Evolutionary conservation across 106 monocot species (phyloP).

Genomic region (Platanthera zijinensis): DNA sequence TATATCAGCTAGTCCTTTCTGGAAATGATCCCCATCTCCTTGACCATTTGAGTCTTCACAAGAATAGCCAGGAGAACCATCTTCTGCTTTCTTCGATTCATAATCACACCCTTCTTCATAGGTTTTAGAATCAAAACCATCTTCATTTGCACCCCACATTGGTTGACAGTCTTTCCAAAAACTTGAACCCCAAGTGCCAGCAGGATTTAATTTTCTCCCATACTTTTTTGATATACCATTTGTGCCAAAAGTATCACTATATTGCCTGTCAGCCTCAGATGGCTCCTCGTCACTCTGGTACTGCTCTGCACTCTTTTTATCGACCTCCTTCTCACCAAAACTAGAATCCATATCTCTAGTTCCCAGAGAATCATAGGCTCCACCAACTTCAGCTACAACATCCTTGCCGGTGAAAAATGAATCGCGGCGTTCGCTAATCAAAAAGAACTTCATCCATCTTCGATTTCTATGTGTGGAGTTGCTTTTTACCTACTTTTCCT

Average conservation of each 20-base stretch:
- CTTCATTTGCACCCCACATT: slow-evolving; percentile 31
- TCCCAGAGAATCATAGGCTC: slow-evolving; percentile 24
- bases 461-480: too few relatives aligned
- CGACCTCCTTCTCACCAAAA: slow-evolving; percentile 38
- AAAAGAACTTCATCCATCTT: too few relatives aligned
- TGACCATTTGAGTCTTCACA: slow-evolving; percentile 36
- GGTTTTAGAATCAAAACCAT: slow-evolving; percentile 16
- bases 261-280: slow-evolving; percentile 25
- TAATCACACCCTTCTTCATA: slow-evolving; percentile 23
- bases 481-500: too few relatives aligned
- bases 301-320: slow-evolving; percentile 36
- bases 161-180: slow-evolving; percentile 94
- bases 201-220: slow-evolving; percentile 32
- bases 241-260: slow-evolving; percentile 30
- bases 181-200: slow-evolving; percentile 74
- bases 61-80: slow-evolving; percentile 22
- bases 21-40: slow-evolving; percentile 26
- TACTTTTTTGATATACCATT: slow-evolving; percentile 24
- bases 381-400: slow-evolving; percentile 34
- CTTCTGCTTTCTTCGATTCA: slow-evolving; percentile 20
- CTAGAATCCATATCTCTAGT: slow-evolving; percentile 43
- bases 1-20: slow-evolving; percentile 50
- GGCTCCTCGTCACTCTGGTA: slow-evolving; percentile 43
- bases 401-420: too few relatives aligned
- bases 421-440: too few relatives aligned